Conservation (phyloP, 129 eudicot genomes). For the Heracleum sosnowskyi region DNA sequence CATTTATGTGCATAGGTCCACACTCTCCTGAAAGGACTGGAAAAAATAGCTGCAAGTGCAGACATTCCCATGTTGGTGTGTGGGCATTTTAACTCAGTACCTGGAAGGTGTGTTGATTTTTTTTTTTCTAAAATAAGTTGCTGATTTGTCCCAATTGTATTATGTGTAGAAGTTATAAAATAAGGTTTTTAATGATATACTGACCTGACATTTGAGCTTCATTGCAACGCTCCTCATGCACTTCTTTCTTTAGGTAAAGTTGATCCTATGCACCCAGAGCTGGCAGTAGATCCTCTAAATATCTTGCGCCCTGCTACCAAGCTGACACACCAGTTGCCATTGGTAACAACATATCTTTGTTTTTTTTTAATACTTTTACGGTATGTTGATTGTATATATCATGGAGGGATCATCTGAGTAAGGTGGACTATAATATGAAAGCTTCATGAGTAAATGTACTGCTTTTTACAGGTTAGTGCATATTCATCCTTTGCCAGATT, state of each 20-base stretch:
- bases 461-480: constrained; percentile 68
- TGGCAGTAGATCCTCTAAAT: constrained; percentile 81
- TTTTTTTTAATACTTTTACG: background rate
- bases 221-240: constrained; percentile 86
- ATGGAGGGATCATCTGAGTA: background rate
- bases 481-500: constrained; percentile 89
- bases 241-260: constrained; percentile 94
- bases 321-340: constrained; percentile 73
- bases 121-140: background rate
- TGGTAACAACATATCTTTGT: constrained; percentile 42
- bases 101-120: constrained; percentile 67
- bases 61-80: constrained; percentile 98
- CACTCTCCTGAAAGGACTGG: constrained; percentile 85
- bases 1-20: constrained; percentile 47
- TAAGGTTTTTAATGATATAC: background rate
- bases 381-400: background rate
- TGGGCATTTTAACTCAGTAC: constrained; percentile 88
- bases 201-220: constrained; percentile 5
- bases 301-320: constrained; percentile 76
- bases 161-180: background rate
- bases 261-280: constrained; percentile 84
- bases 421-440: background rate
- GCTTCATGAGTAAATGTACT: background rate
- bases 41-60: constrained; percentile 93
- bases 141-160: background rate